Base-by-base conservation (phyloP, 768 basidiomycete species). In the Leccinum subgranulosum region DNA sequence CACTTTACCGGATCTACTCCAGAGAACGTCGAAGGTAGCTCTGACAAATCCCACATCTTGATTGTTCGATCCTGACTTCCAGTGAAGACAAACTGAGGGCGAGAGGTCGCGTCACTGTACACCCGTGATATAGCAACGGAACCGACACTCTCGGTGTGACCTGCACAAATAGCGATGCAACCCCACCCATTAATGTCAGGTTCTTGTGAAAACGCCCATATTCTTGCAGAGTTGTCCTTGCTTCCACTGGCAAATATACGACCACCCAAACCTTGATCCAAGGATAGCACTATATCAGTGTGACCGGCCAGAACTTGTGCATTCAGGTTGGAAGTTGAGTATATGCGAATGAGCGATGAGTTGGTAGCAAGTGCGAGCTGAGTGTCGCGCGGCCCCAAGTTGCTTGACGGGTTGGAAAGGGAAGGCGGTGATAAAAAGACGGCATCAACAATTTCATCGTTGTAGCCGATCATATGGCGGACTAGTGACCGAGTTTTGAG, bases 1-100 rank as follows among this genome's bases (percentile, higher is more conserved):
- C 87, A 88, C 58, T 81, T 85, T 33, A 76, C 54, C 17, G 60
- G 54, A 46, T 76, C 69, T 23, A 59, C 66, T 27, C 62, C 65
- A 36, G 64, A 55, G 25, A 63, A 66, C 25, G 62, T 60, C n/a
- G 75, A 51, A 1, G 80, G 73, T 4, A 87, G 73, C 14, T 75
- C 69, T 1, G 81, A 76, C n/a, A 98, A 70, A 73, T 98, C 94
- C 97, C 97, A 99, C 86, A 98, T 89, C 74, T 99, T 99, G 70
- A 98, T 90, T 4, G 97, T 98, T 45, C 92, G 85, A 71, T 99
- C 97, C 73, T 98, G 96, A 69, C 90, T 92, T 31, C 96, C 97
- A 14, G 94, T 97, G 69, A 98, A 90, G 79, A 95, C 77, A 75
- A 97, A 96, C 41, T 78, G 78, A 50, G 77, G 75, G 51, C 67